Base-by-base conservation (phyloP, 257 asterid species). In the Nicotiana noctiflora region DNA sequence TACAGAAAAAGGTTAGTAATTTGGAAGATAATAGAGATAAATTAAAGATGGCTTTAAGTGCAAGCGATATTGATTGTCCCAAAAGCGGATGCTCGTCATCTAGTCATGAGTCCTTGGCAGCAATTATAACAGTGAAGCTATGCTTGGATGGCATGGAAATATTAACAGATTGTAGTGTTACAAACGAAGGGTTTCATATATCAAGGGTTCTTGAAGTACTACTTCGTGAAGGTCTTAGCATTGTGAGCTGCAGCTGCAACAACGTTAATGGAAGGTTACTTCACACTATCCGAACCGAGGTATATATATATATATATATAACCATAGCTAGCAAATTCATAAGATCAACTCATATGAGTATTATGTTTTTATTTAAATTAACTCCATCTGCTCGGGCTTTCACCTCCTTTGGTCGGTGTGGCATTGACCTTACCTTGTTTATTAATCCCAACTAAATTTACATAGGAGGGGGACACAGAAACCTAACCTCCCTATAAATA, bases 251-350 rank as follows among this genome's bases (percentile, higher is more conserved):
- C 46, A 83, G 80, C 63, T 87, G 60, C 83, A 81, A 89, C 52
- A 81, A 85, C 76, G 52, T 55, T 14, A 87, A 76, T 4, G 15
- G 40, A 72, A 86, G 44, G 21, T 64, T 84, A 7, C 86, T 78
- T 78, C 88, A 84, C 77, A 65, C 84, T 5, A 89, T 91, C 66
- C 88, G 80, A 81, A 84, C 90, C 51, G 87, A 87, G 93, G 92
- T 89, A 79, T 1, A 27, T 0, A 17, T 34, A 52, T 40, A 34
- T 34, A 34, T 34, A 27, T 27, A 27, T 27, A 27, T 27, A 40
- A 8, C 46, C 9, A 2, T 40, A 40, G 3, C 31, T n/a, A 40
- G n/a, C 15, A 49, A 49, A 11, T 11, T 76, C 37, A 1, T n/a
- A 15, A 10, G 10, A 40, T 72, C 78, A 2, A 70, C 46, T 70